phyloP scores from a whole-genome alignment of 2,329 filamentous ascomycete genomes.

The Cladosporium sp. region DNA sequence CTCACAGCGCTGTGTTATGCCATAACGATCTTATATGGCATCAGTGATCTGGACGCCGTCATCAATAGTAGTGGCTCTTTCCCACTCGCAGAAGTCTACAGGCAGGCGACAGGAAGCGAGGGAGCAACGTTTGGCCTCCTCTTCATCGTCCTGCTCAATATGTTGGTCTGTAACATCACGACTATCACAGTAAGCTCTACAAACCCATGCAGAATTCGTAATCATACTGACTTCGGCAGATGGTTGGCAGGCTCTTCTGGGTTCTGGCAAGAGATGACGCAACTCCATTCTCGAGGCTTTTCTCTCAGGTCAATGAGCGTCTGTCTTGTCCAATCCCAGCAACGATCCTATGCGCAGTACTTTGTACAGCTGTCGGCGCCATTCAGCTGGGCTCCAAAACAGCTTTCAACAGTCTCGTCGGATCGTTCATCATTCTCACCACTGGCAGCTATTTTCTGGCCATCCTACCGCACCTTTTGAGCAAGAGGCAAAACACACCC shows the following conservation, averaged over 20 bases:
- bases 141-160: conserved; percentile 53
- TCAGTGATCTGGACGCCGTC: conserved; percentile 42
- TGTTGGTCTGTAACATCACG: conserved; percentile 38
- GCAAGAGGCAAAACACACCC: conserved; percentile 28
- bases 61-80: conserved; percentile 39
- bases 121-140: conserved; percentile 55
- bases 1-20: conserved; percentile 45
- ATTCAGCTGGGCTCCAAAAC: conserved; percentile 30
- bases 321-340: conserved; percentile 58
- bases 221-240: conserved; percentile 30
- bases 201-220: neutral
- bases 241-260: conserved; percentile 42
- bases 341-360: conserved; percentile 50
- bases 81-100: conserved; percentile 46
- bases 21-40: conserved; percentile 49
- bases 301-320: conserved; percentile 50
- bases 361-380: conserved; percentile 44
- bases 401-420: conserved; percentile 34
- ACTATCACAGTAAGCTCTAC: neutral
- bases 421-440: conserved; percentile 34
- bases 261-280: conserved; percentile 57
- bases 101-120: conserved; percentile 44
- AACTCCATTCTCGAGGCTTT: conserved; percentile 53
- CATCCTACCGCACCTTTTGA: conserved; percentile 33
- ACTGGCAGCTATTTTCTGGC: conserved; percentile 33